Evolutionary conservation across 2,329 filamentous ascomycete genomes (phyloP).

Genomic region (Paracorniculantispora psalliotae): DNA sequence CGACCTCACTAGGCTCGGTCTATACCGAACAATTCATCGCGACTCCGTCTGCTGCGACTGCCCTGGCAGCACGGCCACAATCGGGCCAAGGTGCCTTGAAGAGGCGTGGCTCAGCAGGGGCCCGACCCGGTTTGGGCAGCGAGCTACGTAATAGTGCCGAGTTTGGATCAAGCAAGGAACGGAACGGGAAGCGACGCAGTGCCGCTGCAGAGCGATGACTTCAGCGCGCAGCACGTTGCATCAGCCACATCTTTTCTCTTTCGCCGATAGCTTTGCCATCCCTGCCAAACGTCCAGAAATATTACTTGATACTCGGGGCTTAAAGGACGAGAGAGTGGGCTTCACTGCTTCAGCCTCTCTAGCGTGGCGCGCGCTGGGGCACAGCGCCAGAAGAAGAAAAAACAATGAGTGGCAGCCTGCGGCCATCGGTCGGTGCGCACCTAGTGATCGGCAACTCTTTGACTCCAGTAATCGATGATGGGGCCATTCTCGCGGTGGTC

Average conservation of each 20-base stretch:
- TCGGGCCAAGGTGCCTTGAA: not conserved
- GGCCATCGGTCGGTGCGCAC: not conserved
- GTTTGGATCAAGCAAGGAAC: not conserved
- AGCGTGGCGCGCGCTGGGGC: not conserved
- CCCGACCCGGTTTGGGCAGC: not conserved
- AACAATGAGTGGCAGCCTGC: not conserved
- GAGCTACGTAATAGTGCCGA: not conserved
- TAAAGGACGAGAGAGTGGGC: not conserved
- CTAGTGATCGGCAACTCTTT: conserved; percentile 1
- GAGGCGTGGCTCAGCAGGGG: conserved; percentile 3
- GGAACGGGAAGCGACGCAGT: not conserved
- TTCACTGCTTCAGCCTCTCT: not conserved
- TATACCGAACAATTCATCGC: not conserved
- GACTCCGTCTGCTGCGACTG: not conserved
- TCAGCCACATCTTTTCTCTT: not conserved
- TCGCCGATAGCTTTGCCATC: no score
- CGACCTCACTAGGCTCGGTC: not conserved
- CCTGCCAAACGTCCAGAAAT: no score
- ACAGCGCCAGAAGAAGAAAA: not conserved
- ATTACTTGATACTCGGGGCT: no score
- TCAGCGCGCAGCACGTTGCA: not conserved
- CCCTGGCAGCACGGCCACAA: not conserved
- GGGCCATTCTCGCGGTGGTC: not conserved
- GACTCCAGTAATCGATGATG: conserved; percentile 1
- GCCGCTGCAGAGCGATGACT: not conserved